These are phyloP conservation scores for Zychaea mexicana DNA, from an alignment of 371 early-diverging fungal species.

Conservation along the genomic window DNA sequence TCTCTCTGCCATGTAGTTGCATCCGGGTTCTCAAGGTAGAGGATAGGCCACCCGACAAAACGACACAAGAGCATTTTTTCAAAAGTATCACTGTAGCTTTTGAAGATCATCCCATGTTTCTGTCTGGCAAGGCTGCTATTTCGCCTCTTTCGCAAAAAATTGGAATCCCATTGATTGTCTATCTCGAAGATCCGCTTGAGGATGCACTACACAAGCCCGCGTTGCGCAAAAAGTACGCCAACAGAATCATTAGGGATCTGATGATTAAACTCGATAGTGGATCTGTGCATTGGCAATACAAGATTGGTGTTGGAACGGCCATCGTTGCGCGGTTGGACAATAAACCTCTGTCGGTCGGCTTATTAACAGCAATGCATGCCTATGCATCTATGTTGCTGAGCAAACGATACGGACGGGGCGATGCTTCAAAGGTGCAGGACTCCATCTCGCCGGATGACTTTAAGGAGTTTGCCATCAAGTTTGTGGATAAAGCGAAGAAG, in stretches of 20 bases:
- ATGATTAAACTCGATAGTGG: background rate
- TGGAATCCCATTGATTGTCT: too few relatives aligned
- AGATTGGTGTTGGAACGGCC: background rate
- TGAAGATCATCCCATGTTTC: too few relatives aligned
- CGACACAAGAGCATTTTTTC: too few relatives aligned
- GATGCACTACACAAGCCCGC: background rate
- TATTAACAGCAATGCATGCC: background rate
- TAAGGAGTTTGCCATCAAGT: background rate
- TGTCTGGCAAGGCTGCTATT: too few relatives aligned
- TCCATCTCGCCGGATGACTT: background rate
- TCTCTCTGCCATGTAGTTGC: too few relatives aligned
- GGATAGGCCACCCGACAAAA: too few relatives aligned
- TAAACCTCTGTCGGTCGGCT: background rate
- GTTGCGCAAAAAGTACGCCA: background rate
- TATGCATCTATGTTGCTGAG: background rate
- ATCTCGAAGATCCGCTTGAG: too few relatives aligned
- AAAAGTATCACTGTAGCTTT: too few relatives aligned
- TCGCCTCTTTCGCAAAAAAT: too few relatives aligned
- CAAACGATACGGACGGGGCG: background rate
- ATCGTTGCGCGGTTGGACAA: background rate
- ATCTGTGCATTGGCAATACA: background rate
- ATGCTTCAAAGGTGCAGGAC: background rate
- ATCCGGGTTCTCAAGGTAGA: too few relatives aligned
- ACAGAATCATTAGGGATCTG: background rate
- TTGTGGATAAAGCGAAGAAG: background rate